These are phyloP conservation scores for Diaporthe sp. DNA, from an alignment of 2,329 filamentous ascomycete species.

Conservation along the genomic window DNA sequence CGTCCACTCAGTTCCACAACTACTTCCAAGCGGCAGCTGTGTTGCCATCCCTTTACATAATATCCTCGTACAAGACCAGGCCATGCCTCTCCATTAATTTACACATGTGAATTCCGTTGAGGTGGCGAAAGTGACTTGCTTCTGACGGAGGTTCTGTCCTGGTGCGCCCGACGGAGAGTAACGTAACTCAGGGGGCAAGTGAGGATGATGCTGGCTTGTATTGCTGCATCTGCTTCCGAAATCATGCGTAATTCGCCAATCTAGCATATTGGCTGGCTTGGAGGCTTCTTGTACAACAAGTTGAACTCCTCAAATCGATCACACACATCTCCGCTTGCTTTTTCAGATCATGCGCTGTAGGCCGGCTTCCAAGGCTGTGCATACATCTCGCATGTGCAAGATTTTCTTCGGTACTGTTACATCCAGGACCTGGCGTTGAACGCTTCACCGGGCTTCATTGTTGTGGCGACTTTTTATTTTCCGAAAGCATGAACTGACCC, in stretches of 20 bases:
- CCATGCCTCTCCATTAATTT: background rate
- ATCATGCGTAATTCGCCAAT: background rate
- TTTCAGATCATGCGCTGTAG: background rate
- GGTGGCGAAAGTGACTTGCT: background rate
- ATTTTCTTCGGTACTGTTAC: background rate
- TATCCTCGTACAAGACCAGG: background rate
- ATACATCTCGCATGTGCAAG: background rate
- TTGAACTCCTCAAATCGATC: background rate
- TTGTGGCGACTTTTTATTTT: background rate
- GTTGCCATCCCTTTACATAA: background rate
- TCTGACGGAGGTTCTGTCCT: background rate
- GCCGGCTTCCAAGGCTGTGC: background rate
- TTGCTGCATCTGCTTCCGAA: background rate
- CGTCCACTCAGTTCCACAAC: background rate
- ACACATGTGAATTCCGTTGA: background rate
- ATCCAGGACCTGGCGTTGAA: too few relatives aligned
- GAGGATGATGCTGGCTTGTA: background rate
- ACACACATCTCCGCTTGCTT: background rate
- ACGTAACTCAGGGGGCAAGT: background rate
- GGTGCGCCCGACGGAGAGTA: background rate
- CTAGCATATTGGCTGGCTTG: background rate
- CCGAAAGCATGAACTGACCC: background rate
- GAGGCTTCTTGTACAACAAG: background rate
- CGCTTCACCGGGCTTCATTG: too few relatives aligned
- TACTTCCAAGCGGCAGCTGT: background rate